Percentiles rank a stretch among this genome's conserved stretches.
Conservation (phyloP, 2,329 filamentous ascomycete genomes). For the Xylariaceae sp. region DNA sequence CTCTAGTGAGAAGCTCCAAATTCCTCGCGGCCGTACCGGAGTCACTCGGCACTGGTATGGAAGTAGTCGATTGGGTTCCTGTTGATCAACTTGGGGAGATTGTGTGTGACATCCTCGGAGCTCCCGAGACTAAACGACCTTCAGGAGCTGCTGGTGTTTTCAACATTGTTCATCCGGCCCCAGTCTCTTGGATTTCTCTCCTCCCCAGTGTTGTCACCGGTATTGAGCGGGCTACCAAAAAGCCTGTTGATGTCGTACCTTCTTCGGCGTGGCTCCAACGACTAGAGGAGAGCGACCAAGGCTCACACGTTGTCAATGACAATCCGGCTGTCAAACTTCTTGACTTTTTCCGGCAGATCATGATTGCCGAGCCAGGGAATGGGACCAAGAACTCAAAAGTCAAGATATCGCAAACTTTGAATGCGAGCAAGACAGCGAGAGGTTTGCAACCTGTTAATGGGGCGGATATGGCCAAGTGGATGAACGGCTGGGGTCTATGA, state of each 20-base stretch:
- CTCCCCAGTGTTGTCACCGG: background rate
- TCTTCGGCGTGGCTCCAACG: constrained; percentile 1
- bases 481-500: constrained; percentile 6
- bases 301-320: background rate
- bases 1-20: constrained; percentile 25
- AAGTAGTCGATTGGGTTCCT: constrained; percentile 26
- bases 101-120: too few species aligned
- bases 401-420: background rate
- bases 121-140: too few species aligned
- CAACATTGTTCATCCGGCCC: constrained; percentile 3
- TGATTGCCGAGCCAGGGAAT: background rate
- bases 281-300: background rate
- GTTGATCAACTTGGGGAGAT: constrained; percentile 25
- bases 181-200: background rate
- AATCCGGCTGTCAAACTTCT: constrained; percentile 5
- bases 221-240: background rate
- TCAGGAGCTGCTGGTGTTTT: too few species aligned
- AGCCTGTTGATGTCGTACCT: background rate
- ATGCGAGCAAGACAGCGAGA: constrained; percentile 1
- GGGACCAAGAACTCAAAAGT: background rate
- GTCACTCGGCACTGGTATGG: constrained; percentile 20
- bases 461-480: background rate
- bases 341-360: constrained; percentile 1
- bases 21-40: constrained; percentile 20
- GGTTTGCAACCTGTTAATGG: background rate